Evolutionary conservation across 1,284 basidiomycete species (phyloP).

Genomic region (Boletellus dicymbophilus): DNA sequence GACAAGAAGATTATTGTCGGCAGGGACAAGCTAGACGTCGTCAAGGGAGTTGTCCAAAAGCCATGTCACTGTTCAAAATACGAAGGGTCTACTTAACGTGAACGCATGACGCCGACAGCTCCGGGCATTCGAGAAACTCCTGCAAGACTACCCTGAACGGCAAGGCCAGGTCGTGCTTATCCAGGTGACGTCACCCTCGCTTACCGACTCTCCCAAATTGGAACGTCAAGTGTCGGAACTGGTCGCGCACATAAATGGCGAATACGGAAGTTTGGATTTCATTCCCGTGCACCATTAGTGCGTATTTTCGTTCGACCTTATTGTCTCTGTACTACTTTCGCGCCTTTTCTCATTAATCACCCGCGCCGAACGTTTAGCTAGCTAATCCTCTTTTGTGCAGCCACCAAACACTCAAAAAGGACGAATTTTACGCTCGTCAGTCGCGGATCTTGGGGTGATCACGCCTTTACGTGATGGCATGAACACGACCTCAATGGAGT

Average conservation of each 20-base stretch:
- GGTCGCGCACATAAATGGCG: slow-evolving; percentile 96
- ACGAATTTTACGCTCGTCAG: slow-evolving; percentile 98
- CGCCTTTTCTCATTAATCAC: background rate
- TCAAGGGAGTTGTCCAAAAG: slow-evolving; percentile 98
- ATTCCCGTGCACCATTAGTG: slow-evolving; percentile 99
- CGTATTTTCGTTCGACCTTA: slow-evolving; percentile 37
- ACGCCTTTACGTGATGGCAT: slow-evolving; percentile 97
- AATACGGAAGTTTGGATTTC: slow-evolving; percentile 94
- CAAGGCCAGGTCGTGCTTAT: slow-evolving; percentile 86
- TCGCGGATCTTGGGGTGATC: slow-evolving; percentile 95
- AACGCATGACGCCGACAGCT: no score
- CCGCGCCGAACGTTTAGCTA: background rate
- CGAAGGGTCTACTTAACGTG: background rate
- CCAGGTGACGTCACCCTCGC: slow-evolving; percentile 92
- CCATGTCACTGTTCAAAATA: slow-evolving; percentile 37
- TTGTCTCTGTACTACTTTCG: no score
- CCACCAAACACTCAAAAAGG: slow-evolving; percentile 96
- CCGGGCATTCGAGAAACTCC: slow-evolving; percentile 93
- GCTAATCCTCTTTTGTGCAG: slow-evolving; percentile 42
- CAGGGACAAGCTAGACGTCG: slow-evolving; percentile 98
- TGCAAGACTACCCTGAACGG: slow-evolving; percentile 96
- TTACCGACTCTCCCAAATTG: slow-evolving; percentile 92
- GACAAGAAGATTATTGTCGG: slow-evolving; percentile 99
- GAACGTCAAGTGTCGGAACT: slow-evolving; percentile 94
- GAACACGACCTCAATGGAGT: slow-evolving; percentile 99